Conservation (phyloP, 1,284 basidiomycete species). For the Tilletia indica region DNA sequence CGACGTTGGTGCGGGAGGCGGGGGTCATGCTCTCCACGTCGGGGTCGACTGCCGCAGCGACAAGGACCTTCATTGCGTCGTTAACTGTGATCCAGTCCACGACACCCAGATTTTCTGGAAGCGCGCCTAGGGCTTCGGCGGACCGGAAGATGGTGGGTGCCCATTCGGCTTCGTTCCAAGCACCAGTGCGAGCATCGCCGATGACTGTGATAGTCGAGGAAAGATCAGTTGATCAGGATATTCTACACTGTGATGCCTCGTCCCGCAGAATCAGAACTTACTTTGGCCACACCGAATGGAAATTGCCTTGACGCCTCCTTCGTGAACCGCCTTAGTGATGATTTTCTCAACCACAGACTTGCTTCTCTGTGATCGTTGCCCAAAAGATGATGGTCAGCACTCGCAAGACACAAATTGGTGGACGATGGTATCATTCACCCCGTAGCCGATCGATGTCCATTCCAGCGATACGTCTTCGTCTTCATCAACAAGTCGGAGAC, state of each 20-base stretch:
- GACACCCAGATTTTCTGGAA: conserved; percentile 2
- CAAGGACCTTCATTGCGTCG: conserved; percentile 4
- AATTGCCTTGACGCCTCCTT: background rate
- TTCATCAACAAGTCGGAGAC: background rate
- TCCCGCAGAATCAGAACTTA: background rate
- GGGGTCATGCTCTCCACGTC: background rate
- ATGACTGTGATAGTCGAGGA: background rate
- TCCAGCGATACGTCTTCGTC: background rate
- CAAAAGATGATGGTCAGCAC: background rate
- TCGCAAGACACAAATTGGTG: background rate
- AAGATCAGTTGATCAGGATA: background rate
- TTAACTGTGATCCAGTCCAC: conserved; percentile 16
- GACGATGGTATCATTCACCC: conserved; percentile 6
- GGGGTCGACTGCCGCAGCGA: background rate
- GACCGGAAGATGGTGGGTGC: conserved; percentile 6
- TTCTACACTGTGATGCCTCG: too few species aligned
- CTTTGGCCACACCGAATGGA: conserved; percentile 13
- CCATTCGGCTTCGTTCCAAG: conserved; percentile 6
- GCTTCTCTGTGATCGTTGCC: background rate
- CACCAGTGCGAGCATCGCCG: conserved; percentile 6
- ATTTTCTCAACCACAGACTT: conserved; percentile 5
- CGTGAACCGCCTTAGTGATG: background rate
- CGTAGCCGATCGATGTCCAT: conserved; percentile 1
- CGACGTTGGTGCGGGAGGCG: background rate
- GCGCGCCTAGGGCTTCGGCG: background rate